phyloP scores from a whole-genome alignment of 140 eudicot species.

The Anethum foeniculum region DNA sequence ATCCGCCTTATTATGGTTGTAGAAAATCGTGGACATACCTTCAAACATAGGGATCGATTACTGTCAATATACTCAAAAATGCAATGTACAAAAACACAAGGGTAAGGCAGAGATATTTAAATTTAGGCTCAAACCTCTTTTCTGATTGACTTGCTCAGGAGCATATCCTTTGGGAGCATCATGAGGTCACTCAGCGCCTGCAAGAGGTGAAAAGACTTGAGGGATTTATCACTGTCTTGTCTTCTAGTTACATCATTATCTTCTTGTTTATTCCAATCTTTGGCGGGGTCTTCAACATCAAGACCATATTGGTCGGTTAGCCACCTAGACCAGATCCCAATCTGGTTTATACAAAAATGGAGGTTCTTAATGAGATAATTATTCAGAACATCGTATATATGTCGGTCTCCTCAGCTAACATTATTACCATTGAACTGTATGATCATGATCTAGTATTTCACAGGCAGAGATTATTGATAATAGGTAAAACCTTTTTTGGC shows the following conservation, averaged over 20 bases:
- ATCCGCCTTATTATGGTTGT: constrained; percentile 56
- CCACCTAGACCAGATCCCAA: constrained; percentile 98
- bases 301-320: constrained; percentile 83
- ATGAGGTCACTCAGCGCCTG: constrained; percentile 91
- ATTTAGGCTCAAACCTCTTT: constrained; percentile 53
- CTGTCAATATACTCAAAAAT: not conserved
- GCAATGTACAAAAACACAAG: not conserved
- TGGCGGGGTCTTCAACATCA: constrained; percentile 49
- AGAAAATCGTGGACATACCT: constrained; percentile 89
- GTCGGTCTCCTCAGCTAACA: not conserved
- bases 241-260: constrained; percentile 15
- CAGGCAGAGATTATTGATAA: not conserved
- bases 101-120: not conserved
- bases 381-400: not conserved
- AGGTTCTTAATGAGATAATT: not conserved
- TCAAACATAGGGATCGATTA: not conserved
- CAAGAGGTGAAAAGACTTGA: constrained; percentile 64
- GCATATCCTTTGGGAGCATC: constrained; percentile 99
- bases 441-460: not conserved
- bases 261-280: constrained; percentile 24
- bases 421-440: not conserved
- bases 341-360: constrained; percentile 36
- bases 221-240: constrained; percentile 30
- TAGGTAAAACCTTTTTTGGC: not conserved
- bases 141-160: constrained; percentile 56